These are phyloP conservation scores for Yarrowia yakushimensis DNA, from an alignment of 805 yeast species.

Conservation along the genomic window DNA sequence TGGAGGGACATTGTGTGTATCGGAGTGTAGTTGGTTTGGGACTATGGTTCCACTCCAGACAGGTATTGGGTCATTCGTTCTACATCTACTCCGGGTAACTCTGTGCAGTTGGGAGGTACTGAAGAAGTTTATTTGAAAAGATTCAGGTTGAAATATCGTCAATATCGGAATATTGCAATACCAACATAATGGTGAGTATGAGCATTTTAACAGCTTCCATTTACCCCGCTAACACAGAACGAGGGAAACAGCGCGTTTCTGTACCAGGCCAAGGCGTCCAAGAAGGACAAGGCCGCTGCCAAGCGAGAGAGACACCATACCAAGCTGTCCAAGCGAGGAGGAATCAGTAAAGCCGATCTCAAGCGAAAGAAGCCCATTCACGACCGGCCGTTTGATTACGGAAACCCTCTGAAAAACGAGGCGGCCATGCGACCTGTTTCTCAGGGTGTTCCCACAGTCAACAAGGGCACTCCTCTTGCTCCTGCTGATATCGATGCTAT, in stretches of 20 bases:
- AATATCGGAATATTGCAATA: too few species aligned
- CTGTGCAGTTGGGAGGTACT: neutral
- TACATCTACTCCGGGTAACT: constrained; percentile 18
- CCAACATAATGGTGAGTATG: neutral
- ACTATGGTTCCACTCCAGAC: neutral
- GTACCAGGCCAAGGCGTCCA: constrained; percentile 11
- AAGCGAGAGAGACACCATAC: constrained; percentile 4
- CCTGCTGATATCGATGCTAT: constrained; percentile 14
- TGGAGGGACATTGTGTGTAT: neutral
- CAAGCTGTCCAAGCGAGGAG: constrained; percentile 6
- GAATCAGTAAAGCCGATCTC: neutral
- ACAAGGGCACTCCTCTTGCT: neutral
- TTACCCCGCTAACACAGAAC: constrained; percentile 2
- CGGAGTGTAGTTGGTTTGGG: neutral
- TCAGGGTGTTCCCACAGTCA: neutral
- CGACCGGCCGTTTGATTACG: constrained; percentile 15
- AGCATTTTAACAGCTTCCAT: too few species aligned
- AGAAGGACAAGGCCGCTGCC: constrained; percentile 19
- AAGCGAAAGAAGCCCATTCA: neutral
- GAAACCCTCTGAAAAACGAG: constrained; percentile 14
- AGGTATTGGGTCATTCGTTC: neutral
- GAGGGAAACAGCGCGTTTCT: neutral
- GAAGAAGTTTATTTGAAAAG: neutral
- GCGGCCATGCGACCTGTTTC: constrained; percentile 16
- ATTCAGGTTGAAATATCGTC: too few species aligned